Evolutionary conservation across 1,284 basidiomycete species (phyloP), one percentile per base, ranked within the genome.

Genomic region (Austropuccinia psidii): DNA sequence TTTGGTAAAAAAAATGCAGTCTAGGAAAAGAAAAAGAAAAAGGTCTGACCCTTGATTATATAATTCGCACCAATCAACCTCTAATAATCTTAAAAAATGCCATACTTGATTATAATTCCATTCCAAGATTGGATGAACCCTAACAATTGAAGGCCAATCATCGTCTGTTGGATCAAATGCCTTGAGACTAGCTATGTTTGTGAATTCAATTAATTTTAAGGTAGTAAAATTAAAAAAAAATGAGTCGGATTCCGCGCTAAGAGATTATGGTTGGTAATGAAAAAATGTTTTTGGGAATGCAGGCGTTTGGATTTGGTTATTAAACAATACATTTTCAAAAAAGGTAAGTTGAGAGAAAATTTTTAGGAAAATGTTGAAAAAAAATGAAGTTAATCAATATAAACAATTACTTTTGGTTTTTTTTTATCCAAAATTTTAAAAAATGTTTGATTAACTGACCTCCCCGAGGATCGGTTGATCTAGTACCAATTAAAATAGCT

Each of bases 41-140:
- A 19, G 31, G 27, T 8, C 87, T 73, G 76, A 93, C 89, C 96
- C 96, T 81, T 90, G 84, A 79, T 98, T 93, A 79, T 98, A 98
- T 50, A 98, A 81, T 33, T 80, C 79, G 79, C 95, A 98, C 81
- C 95, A 98, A 2, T 88, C 89, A 13, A 98, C 86, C 1, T 87
- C 80, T 9, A 95, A 83, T 74, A 84, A 84, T 7, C 88, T 84
- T 43, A 98, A 82, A 82, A 95, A 98, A 0, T 83, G 82, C 96
- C 96, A 98, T 1, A 98, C 87, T 75, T 96, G 87, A 1, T 82
- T 79, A 81, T 98, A 98, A 0, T 86, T 84, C 95, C 95, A 98
- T 79, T 97, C 89, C 62, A 98, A 89, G 77, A 98, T 91, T 0
- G 96, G 95, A 80, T 98, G 95, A 33, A 98, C 87, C 24, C 95